These are phyloP conservation scores for Tylopilus sp. DNA, from an alignment of 768 basidiomycete genomes.

Conservation along the genomic window DNA sequence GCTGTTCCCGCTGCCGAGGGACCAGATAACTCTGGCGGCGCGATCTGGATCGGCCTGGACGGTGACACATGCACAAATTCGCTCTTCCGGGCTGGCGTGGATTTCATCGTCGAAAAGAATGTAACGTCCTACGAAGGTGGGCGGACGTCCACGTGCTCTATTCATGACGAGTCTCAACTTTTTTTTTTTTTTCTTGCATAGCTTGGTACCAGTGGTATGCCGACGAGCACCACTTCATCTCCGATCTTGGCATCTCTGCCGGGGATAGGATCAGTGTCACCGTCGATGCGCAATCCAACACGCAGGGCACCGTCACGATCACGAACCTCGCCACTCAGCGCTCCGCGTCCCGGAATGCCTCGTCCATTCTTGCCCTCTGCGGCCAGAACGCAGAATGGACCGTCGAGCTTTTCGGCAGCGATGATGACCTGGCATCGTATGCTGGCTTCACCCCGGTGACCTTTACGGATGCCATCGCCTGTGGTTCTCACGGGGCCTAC, in stretches of 20 bases:
- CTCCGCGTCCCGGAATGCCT: neutral
- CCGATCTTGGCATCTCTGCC: neutral
- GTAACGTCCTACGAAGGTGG: neutral
- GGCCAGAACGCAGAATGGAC: neutral
- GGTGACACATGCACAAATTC: neutral
- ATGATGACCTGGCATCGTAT: neutral
- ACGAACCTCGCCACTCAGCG: neutral
- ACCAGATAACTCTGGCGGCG: neutral
- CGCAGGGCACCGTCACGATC: neutral
- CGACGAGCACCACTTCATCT: neutral
- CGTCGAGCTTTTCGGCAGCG: neutral
- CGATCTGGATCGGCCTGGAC: neutral
- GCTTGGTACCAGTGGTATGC: neutral
- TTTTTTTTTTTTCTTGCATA: neutral
- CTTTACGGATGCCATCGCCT: neutral
- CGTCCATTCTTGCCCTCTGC: neutral
- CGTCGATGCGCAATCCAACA: neutral
- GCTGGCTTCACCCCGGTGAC: neutral
- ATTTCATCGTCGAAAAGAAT: neutral
- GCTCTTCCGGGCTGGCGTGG: neutral
- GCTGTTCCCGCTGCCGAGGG: neutral
- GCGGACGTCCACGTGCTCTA: neutral
- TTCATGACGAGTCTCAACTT: neutral
- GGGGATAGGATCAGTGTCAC: neutral
- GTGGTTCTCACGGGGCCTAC: neutral